A percentile compares a stretch with the other conserved stretches of the same genome.
Conservation (phyloP, 2,329 filamentous ascomycete species). For the Biscogniauxia sp. region DNA sequence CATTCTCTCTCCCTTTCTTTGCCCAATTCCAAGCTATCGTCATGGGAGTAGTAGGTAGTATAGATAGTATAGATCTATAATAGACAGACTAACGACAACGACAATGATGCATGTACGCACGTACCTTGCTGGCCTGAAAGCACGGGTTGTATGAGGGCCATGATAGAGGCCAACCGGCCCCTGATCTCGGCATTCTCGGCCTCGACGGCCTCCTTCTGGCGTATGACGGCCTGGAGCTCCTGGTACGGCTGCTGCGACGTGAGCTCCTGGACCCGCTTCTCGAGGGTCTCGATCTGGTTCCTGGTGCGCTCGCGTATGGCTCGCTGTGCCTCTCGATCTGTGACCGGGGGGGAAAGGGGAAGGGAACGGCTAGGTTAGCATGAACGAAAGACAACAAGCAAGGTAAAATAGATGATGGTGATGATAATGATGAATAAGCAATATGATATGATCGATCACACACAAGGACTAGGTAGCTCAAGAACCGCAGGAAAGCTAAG, state of each 20-base stretch:
- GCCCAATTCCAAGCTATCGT: too few relatives aligned
- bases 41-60: too few relatives aligned
- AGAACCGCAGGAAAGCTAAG: too few relatives aligned
- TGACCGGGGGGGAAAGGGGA: slow-evolving; percentile 40
- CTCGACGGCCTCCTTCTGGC: slow-evolving; percentile 74
- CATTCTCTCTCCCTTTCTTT: not conserved
- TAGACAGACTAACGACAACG: not conserved
- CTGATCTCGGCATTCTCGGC: slow-evolving; percentile 79
- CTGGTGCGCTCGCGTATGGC: slow-evolving; percentile 82
- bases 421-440: too few relatives aligned
- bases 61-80: not conserved
- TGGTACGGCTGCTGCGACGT: slow-evolving; percentile 79
- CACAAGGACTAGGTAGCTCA: too few relatives aligned
- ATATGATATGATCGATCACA: too few relatives aligned
- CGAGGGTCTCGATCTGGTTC: slow-evolving; percentile 72
- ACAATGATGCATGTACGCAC: slow-evolving; percentile 5
- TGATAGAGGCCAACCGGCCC: slow-evolving; percentile 61
- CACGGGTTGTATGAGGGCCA: slow-evolving; percentile 63
- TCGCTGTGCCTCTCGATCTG: slow-evolving; percentile 81
- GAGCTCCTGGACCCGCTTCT: slow-evolving; percentile 70
- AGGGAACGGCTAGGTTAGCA: slow-evolving; percentile 1
- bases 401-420: not conserved
- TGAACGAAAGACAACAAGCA: slow-evolving; percentile 2
- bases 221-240: slow-evolving; percentile 73
- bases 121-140: slow-evolving; percentile 35